Evolutionary conservation across 768 basidiomycete genomes (phyloP), one percentile per base, ranked within the genome.

Genomic region (Glaciozyma martinii): DNA sequence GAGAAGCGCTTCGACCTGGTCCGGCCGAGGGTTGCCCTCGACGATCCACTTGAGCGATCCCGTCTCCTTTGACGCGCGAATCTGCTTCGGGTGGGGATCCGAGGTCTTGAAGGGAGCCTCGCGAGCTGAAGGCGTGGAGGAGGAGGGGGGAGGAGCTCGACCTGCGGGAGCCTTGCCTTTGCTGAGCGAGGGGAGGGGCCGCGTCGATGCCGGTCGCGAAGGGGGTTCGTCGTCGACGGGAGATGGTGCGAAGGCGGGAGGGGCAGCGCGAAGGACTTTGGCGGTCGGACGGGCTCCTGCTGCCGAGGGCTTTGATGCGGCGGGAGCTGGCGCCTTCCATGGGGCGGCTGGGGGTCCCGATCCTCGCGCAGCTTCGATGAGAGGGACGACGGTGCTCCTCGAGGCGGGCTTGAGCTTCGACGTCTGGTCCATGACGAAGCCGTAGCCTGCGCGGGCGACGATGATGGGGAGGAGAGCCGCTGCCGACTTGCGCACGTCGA

Each of bases 361-460:
- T 15, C 55, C 61, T 49, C 76, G 73, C 40, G 91, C 90, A 16
- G 87, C 86, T 75, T 95, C 89, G 65, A 99, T 90, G 43, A 97
- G 80, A 15, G 93, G 92, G 15, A 87, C 77, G 9, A 91, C 89
- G 33, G 87, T 86, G 50, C 83, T 78, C 61, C 86, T 86, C 15
- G 92, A 93, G 0, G 95, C 95, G 33, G 94, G 88, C 74, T 98
- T 99, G 66, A 99, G 80, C 0, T 85, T 83, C 66, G 82, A 85
- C 16, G 91, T 88, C 77, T 91, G 86, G 43, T 89, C 85, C 80
- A 95, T 80, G 57, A 98, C 86, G 72, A 84, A 84, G 69, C 91
- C 88, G 73, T 84, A 90, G 8, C 95, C 91, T 40, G 84, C 85
- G 55, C 77, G 84, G 5, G 81, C 77, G 56, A 98, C 85, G 62